Conservation (phyloP, 768 basidiomycete species). For the Trametes villosa region DNA sequence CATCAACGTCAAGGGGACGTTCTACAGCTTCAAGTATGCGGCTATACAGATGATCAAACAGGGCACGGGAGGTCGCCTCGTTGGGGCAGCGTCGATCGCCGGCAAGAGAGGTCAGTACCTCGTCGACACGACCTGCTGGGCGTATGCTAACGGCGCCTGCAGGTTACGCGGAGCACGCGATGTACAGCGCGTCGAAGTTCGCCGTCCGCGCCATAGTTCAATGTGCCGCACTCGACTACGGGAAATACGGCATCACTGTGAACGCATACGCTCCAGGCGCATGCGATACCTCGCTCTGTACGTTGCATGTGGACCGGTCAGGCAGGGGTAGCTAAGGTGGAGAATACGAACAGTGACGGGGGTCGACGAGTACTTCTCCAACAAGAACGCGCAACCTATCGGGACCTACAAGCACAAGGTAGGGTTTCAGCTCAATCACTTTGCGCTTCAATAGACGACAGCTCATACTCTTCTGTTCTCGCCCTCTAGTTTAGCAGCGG, state of each 20-base stretch:
- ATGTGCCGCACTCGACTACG: slow-evolving; percentile 29
- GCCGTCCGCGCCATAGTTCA: slow-evolving; percentile 33
- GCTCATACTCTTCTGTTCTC: not conserved
- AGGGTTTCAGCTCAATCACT: not conserved
- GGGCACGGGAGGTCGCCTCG: slow-evolving; percentile 43
- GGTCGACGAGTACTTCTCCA: slow-evolving; percentile 24
- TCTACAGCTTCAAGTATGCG: slow-evolving; percentile 47
- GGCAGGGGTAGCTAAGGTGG: not conserved
- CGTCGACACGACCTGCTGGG: no score
- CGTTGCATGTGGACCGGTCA: not conserved
- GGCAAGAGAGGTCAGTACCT: slow-evolving; percentile 16
- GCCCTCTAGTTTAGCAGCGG: slow-evolving; percentile 21
- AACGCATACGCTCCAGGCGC: slow-evolving; percentile 35
- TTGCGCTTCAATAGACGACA: not conserved
- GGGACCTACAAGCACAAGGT: slow-evolving; percentile 20
- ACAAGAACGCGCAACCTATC: slow-evolving; percentile 12
- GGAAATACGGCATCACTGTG: slow-evolving; percentile 29
- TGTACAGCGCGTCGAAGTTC: slow-evolving; percentile 33
- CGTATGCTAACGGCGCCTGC: not conserved
- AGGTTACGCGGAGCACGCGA: slow-evolving; percentile 18
- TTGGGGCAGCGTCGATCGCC: slow-evolving; percentile 34
- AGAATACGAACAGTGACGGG: slow-evolving; percentile 1
- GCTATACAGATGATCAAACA: slow-evolving; percentile 44
- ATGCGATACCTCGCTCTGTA: slow-evolving; percentile 23
- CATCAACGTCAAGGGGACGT: slow-evolving; percentile 40